Evolutionary conservation across 2,329 filamentous ascomycete genomes (phyloP), one percentile per base, ranked within the genome.

Genomic region (Sclerotinia borealis): DNA sequence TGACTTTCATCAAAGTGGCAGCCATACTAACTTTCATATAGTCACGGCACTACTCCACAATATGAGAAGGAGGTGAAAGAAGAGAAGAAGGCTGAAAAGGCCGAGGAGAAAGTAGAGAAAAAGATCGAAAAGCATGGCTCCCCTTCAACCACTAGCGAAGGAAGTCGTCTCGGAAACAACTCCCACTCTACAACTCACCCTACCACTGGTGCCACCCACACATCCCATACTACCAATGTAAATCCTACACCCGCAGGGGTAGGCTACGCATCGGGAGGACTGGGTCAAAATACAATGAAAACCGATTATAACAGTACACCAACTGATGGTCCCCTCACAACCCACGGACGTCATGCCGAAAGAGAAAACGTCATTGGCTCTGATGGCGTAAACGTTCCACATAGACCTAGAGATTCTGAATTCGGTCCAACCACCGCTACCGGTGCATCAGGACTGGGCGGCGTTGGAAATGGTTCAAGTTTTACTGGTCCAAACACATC

Each of bases 121-220:
- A 50, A 43, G 31, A 52, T 17, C 6, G 34, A 47, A 31, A 51
- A 60, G 22, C 34, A 60, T 51, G 47, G 58, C 22, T 13, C 25
- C 4, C 43, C 37, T 27, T 50, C 54, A 17, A 45, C 41, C 8
- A 43, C 60, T 36, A 66, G 65, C 2, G 59, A 67, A 61, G 66
- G 59, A 15, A 68, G 61, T 29, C 66, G 65, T 61, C 37, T 67
- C 17, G 63, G 59, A 37, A 56, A 55, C 36, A 47, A 19, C 2
- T 15, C 60, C n/a, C 50, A 48, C 11, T 37, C 56, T 43, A 59
- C 59, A 27, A 39, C 61, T n/a, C 49, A 55, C 31, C 29, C 51
- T 54, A 65, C 66, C 27, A 67, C 69, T 47, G 65, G 67, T 22
- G 66, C 68, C 15, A 70, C 69, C 2, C 36, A 61, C 11, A 37